Conservation (phyloP, 768 basidiomycete genomes). For the Leccinum fibrillosum region DNA sequence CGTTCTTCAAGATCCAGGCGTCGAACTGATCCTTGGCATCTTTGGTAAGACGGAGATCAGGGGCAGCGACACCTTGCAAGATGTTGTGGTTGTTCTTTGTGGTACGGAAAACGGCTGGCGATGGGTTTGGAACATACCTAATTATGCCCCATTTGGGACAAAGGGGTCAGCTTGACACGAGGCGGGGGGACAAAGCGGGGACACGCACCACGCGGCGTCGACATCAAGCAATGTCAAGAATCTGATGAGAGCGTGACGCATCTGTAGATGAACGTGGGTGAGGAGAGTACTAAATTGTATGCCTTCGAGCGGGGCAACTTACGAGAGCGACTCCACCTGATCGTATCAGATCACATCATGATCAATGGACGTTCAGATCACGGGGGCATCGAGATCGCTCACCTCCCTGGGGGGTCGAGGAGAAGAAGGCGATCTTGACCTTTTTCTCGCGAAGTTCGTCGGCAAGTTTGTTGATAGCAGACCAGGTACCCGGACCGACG, state of each 20-base stretch:
- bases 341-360: slow-evolving; percentile 11
- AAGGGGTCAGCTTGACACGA: slow-evolving; percentile 9
- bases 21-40: slow-evolving; percentile 79
- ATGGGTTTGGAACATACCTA: slow-evolving; percentile 87
- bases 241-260: slow-evolving; percentile 92
- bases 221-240: slow-evolving; percentile 79
- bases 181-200: slow-evolving; percentile 2
- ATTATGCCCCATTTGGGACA: slow-evolving; percentile 18
- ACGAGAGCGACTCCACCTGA: slow-evolving; percentile 91
- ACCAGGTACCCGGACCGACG: slow-evolving; percentile 75
- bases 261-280: slow-evolving; percentile 41
- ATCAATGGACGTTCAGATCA: slow-evolving; percentile 18
- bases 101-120: slow-evolving; percentile 87
- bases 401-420: slow-evolving; percentile 94
- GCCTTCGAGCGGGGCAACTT: slow-evolving; percentile 34
- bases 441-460: slow-evolving; percentile 84
- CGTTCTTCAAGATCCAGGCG: slow-evolving; percentile 88
- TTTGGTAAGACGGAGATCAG: slow-evolving; percentile 72
- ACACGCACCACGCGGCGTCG: slow-evolving; percentile 73
- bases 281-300: slow-evolving; percentile 4
- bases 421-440: slow-evolving; percentile 90
- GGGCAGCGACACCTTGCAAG: slow-evolving; percentile 86
- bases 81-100: slow-evolving; percentile 97
- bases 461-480: slow-evolving; percentile 75
- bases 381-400: slow-evolving; percentile 16